Evolutionary conservation across 768 basidiomycete species (phyloP), one percentile per base, ranked within the genome.

Genomic region (Daedalea quercina): DNA sequence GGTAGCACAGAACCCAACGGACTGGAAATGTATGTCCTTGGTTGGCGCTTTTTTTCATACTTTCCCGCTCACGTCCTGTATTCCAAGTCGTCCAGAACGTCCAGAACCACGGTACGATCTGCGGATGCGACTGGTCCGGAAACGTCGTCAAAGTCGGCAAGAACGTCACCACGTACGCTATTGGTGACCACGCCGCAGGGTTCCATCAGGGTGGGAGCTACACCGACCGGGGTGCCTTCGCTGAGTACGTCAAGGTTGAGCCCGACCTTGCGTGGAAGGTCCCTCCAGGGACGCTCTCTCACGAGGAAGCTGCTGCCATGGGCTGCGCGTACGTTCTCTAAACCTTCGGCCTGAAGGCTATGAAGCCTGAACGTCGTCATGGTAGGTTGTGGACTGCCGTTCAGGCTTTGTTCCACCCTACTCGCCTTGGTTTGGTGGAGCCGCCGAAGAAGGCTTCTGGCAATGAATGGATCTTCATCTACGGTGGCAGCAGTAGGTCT

Each of bases 131-230:
- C 55, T 65, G 51, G 35, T 56, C 62, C 6, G 66, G 66, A 7
- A 47, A 50, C 31, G 62, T 67, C 28, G 62, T 59, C 20, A 45
- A 61, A 42, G 47, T 60, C 13, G 65, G 66, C 1, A 50, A 41
- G 11, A 50, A 56, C 34, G 57, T 59, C 42, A 46, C 50, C 3
- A 44, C 25, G 1, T n/a, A 47, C 31, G 51, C 54, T 17, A 35
- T 66, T 33, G 67, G 67, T 35, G 60, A 64, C 46, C 57, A 59
- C 33, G 63, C 65, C 42, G 63, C 64, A 1, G 65, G 64, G n/a
- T 59, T 61, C 45, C 51, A 64, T 9, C 65, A 59, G 20, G 64
- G 67, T 33, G 60, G 58, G 2, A 41, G 49, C 37, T 62, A 55
- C 52, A 24, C 34, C 2, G 50, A 59, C 41, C 25, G 58, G 26